These are phyloP conservation scores for Cynara cardunculus DNA, from an alignment of 129 eudicot genomes.

Conservation along the genomic window DNA sequence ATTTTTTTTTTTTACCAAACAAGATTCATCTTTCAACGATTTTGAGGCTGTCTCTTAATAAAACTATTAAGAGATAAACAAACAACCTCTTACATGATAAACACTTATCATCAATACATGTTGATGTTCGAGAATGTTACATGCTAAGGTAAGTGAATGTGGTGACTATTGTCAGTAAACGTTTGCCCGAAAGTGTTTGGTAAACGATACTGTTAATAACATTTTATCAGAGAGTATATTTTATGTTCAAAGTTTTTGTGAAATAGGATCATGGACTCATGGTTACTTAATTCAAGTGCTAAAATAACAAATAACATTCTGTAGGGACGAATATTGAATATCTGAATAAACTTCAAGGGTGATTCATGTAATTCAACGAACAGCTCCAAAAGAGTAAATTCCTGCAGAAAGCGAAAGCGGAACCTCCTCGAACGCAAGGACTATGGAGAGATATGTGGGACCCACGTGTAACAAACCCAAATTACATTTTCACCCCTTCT, in stretches of 20 bases:
- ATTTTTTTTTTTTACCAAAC: no score
- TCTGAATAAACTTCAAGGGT: not conserved
- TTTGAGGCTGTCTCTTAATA: no score
- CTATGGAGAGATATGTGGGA: not conserved
- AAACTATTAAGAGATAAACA: no score
- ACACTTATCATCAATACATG: no score
- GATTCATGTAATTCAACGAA: not conserved
- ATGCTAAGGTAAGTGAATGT: no score
- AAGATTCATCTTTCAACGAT: no score
- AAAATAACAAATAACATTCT: not conserved
- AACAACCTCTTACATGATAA: no score
- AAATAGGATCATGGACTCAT: no score
- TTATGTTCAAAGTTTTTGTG: not conserved
- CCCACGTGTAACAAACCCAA: not conserved
- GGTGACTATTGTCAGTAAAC: no score
- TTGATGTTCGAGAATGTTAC: no score
- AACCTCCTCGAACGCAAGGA: slow-evolving; percentile 18
- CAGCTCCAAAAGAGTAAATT: slow-evolving; percentile 19
- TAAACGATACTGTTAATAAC: not conserved
- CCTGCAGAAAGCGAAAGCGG: slow-evolving; percentile 24
- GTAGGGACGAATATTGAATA: not conserved
- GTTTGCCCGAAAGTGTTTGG: no score
- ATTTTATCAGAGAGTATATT: not conserved
- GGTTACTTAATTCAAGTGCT: not conserved
- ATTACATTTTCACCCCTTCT: slow-evolving; percentile 17